These are phyloP conservation scores for Podaxis rugospora DNA, from an alignment of 768 basidiomycete genomes.

Conservation along the genomic window DNA sequence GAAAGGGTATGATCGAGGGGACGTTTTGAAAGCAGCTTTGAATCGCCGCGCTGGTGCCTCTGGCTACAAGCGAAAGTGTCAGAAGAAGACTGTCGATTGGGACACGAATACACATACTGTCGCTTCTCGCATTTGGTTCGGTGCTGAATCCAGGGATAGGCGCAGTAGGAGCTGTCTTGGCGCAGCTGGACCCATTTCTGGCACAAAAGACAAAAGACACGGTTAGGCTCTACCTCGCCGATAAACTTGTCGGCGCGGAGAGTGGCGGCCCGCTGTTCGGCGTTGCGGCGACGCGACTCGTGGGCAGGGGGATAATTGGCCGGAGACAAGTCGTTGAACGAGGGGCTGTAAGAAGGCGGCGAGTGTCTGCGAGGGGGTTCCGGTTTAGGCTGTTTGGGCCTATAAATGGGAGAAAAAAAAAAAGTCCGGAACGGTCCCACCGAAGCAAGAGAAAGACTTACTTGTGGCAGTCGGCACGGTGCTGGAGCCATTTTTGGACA, in stretches of 20 bases:
- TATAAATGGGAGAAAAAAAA: too few species aligned
- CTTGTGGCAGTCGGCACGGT: slow-evolving; percentile 53
- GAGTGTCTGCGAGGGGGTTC: slow-evolving; percentile 19
- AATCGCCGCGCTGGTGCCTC: slow-evolving; percentile 50
- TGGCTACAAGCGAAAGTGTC: slow-evolving; percentile 31
- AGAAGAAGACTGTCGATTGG: background rate
- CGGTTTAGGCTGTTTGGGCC: background rate
- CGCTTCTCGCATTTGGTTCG: slow-evolving; percentile 70
- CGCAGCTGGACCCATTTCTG: slow-evolving; percentile 81
- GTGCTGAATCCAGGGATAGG: slow-evolving; percentile 81
- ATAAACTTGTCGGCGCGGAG: slow-evolving; percentile 64
- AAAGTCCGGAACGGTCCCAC: too few species aligned
- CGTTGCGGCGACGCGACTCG: slow-evolving; percentile 70
- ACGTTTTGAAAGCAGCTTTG: background rate
- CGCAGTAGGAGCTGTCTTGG: slow-evolving; percentile 75
- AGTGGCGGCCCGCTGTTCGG: slow-evolving; percentile 73
- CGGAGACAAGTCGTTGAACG: slow-evolving; percentile 57
- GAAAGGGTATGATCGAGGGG: background rate
- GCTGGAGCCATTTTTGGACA: slow-evolving; percentile 61
- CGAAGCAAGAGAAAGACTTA: background rate
- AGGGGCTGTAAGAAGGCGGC: slow-evolving; percentile 26
- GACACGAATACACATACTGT: slow-evolving; percentile 38
- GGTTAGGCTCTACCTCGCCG: slow-evolving; percentile 65
- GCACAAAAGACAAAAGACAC: slow-evolving; percentile 72
- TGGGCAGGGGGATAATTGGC: slow-evolving; percentile 51